Base-by-base conservation (phyloP, 139 green algal species). In the Chlorella sp. region DNA sequence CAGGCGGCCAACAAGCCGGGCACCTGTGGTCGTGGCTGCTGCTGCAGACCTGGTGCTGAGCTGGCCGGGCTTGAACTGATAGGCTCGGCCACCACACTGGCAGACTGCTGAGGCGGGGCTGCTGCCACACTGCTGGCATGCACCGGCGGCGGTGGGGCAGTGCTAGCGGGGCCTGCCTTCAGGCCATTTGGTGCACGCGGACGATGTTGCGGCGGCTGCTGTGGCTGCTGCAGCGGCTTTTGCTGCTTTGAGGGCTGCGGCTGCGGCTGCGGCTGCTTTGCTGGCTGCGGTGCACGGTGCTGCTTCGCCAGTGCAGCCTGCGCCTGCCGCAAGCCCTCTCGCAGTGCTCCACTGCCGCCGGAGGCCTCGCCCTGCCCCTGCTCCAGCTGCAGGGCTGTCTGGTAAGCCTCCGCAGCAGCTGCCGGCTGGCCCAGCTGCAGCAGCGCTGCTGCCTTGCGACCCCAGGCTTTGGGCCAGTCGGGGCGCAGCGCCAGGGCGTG, bases 381-480 rank as follows among this genome's bases (percentile, higher is more conserved):
- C 9, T 72, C 55, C 25, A 86, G 55, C 71, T 72, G 34, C 65
- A 86, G 56, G 13, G 11, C 81, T 3, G 21, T 1, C 28, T 80
- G 28, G 60, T 81, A 86, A 5, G 81, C 81, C 30, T 47, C 60
- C 3, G 30, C 57, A 12, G 81, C 81, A 18, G 63, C 57, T 20
- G 16, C 51, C n/a, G 39, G 17, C 17, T 17, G 72, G 23, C 73
- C 73, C 72, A 86, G 39, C 34, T 57, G 60, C 56, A 76, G 76
- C 32, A 83, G 67, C 9, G 87, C 87, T 12, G 83, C 70, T 16
- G 21, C 83, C 30, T 82, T 70, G 12, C 87, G 44, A 20, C 47
- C 83, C 32, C 63, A 70, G 3, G 83, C 38, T 72, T 88, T 88
- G n/a, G 38, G 7, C 87, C 87, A 90, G 28, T 88, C 78, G n/a